These are phyloP conservation scores for Septoria linicola DNA, from an alignment of 2,329 filamentous ascomycete genomes.

Conservation along the genomic window DNA sequence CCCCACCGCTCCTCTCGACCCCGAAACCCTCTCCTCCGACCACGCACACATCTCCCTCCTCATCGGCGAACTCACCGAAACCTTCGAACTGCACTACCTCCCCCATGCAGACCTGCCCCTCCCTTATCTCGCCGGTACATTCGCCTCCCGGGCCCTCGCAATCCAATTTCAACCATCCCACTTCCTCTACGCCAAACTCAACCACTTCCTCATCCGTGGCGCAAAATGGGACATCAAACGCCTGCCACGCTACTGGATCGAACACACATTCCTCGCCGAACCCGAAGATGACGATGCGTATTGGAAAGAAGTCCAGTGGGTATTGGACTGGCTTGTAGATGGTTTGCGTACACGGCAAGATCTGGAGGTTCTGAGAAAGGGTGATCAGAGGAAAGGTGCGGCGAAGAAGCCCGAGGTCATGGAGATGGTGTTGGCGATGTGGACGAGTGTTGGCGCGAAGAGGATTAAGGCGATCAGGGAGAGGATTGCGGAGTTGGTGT, in stretches of 20 bases:
- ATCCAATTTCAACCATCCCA: conserved; percentile 76
- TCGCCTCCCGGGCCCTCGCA: conserved; percentile 67
- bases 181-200: conserved; percentile 80
- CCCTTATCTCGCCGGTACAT: conserved; percentile 72
- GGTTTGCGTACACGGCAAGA: conserved; percentile 61
- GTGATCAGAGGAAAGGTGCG: conserved; percentile 65
- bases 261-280: conserved; percentile 70
- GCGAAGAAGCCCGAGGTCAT: conserved; percentile 6
- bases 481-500: conserved; percentile 62
- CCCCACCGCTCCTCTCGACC: conserved; percentile 44
- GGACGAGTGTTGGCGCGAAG: conserved; percentile 64
- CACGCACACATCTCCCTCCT: conserved; percentile 77
- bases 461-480: conserved; percentile 54
- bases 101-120: conserved; percentile 48
- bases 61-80: conserved; percentile 76
- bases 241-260: conserved; percentile 60
- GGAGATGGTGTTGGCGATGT: conserved; percentile 66
- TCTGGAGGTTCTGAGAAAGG: conserved; percentile 59
- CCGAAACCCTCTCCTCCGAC: conserved; percentile 66
- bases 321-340: conserved; percentile 68
- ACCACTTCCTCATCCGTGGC: conserved; percentile 74
- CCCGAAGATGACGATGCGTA: conserved; percentile 72
- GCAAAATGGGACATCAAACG: conserved; percentile 68
- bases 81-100: conserved; percentile 51
- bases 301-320: conserved; percentile 71